Conservation (phyloP, 208 protist genomes). For the Acanthamoeba royreba region DNA sequence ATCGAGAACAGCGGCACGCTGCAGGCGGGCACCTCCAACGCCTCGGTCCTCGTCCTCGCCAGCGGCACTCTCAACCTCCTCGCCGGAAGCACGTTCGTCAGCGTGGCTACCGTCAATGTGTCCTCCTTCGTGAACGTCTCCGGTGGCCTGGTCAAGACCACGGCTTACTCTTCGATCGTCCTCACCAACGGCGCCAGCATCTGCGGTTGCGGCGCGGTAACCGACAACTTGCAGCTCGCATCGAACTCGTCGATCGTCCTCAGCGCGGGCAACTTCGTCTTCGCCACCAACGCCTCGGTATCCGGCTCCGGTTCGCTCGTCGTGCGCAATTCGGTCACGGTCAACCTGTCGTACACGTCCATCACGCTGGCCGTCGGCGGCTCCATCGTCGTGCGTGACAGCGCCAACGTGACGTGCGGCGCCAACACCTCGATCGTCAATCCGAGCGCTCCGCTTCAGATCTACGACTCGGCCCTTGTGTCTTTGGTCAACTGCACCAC, state of each 20-base stretch:
- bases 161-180: background rate
- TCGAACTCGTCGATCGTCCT: background rate
- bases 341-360: background rate
- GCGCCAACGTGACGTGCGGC: background rate
- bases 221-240: background rate
- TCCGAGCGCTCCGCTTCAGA: background rate
- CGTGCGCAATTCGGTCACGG: background rate
- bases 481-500: background rate
- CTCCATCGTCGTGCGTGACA: background rate
- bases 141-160: background rate
- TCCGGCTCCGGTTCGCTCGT: background rate
- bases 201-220: background rate
- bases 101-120: background rate
- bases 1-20: background rate
- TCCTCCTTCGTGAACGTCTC: background rate
- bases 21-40: background rate
- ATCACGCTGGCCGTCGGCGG: background rate
- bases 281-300: background rate
- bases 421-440: background rate
- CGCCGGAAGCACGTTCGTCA: too few relatives aligned
- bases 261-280: background rate
- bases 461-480: background rate
- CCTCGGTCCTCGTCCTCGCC: background rate
- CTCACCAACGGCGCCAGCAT: background rate
- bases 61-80: background rate